Evolutionary conservation across 2,329 filamentous ascomycete genomes (phyloP).

Genomic region (Pyrenophora seminiperda): DNA sequence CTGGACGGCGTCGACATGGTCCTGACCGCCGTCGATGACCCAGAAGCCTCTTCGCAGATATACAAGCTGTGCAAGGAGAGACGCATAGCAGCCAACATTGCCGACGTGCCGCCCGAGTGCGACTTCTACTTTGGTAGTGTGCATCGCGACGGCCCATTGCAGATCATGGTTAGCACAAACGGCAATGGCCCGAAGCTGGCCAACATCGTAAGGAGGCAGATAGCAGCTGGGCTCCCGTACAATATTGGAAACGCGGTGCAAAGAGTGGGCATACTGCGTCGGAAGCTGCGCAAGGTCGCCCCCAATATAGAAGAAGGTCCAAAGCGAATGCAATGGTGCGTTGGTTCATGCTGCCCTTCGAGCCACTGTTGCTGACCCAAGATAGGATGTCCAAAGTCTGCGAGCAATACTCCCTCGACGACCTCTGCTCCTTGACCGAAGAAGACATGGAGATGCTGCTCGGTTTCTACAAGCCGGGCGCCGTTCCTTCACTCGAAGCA

Average conservation of each 20-base stretch:
- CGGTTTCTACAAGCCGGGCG: conserved; percentile 66
- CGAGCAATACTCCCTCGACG: conserved; percentile 81
- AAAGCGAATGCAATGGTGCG: conserved; percentile 86
- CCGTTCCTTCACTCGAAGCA: conserved; percentile 52
- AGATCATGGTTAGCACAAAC: conserved; percentile 99
- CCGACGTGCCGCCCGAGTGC: conserved; percentile 94
- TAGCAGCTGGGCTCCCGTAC: conserved; percentile 74
- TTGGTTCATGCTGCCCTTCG: not conserved
- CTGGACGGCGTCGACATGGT: conserved; percentile 86
- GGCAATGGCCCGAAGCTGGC: conserved; percentile 93
- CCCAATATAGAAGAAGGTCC: conserved; percentile 74
- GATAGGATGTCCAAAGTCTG: conserved; percentile 88
- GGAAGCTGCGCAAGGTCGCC: conserved; percentile 77
- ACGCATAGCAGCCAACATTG: conserved; percentile 89
- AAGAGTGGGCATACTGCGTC: conserved; percentile 78
- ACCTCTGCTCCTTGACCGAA: conserved; percentile 81
- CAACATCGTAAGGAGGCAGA: conserved; percentile 80
- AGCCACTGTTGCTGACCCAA: conserved; percentile 32
- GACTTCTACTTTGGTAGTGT: conserved; percentile 99
- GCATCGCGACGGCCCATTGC: conserved; percentile 90
- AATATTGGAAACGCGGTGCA: conserved; percentile 86
- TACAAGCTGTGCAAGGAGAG: conserved; percentile 91
- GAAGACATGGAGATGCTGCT: conserved; percentile 83
- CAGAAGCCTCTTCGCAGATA: conserved; percentile 83
- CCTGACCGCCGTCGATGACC: conserved; percentile 89